Evolutionary conservation across 1,284 basidiomycete genomes (phyloP).

Genomic region (Heliocybe sulcata): DNA sequence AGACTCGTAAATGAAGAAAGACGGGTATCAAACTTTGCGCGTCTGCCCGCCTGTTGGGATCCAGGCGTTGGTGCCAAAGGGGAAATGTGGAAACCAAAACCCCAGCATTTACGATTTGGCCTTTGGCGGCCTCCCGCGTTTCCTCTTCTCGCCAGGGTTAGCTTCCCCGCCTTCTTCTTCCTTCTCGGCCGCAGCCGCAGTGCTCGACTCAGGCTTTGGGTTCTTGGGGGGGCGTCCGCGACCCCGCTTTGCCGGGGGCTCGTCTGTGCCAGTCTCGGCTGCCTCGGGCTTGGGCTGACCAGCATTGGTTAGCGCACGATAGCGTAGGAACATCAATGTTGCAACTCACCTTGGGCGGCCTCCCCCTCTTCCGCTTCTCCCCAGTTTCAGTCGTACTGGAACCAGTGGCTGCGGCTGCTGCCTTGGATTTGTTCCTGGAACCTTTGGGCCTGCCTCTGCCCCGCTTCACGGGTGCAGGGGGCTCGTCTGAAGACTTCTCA

Average conservation of each 20-base stretch:
- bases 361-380: constrained; percentile 56
- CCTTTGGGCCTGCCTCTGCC: constrained; percentile 75
- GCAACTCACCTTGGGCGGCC: constrained; percentile 65
- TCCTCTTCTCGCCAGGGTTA: constrained; percentile 42
- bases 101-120: constrained; percentile 21
- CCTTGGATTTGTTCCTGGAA: constrained; percentile 71
- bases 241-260: constrained; percentile 51
- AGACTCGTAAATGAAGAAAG: neutral
- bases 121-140: constrained; percentile 69
- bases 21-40: neutral
- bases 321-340: constrained; percentile 1
- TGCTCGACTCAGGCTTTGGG: constrained; percentile 37
- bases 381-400: constrained; percentile 25
- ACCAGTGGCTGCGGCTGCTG: constrained; percentile 26
- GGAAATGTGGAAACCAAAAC: neutral
- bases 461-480: constrained; percentile 44
- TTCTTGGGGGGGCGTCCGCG: constrained; percentile 70
- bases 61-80: neutral
- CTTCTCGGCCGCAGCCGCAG: constrained; percentile 17
- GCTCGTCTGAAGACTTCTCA: constrained; percentile 10
- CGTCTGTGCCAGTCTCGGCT: constrained; percentile 31
- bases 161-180: constrained; percentile 23
- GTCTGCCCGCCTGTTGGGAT: neutral
- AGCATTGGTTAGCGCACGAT: neutral
- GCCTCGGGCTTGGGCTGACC: neutral